Base-by-base conservation (phyloP, 305 asterid species). In the Solanum chacoense region DNA sequence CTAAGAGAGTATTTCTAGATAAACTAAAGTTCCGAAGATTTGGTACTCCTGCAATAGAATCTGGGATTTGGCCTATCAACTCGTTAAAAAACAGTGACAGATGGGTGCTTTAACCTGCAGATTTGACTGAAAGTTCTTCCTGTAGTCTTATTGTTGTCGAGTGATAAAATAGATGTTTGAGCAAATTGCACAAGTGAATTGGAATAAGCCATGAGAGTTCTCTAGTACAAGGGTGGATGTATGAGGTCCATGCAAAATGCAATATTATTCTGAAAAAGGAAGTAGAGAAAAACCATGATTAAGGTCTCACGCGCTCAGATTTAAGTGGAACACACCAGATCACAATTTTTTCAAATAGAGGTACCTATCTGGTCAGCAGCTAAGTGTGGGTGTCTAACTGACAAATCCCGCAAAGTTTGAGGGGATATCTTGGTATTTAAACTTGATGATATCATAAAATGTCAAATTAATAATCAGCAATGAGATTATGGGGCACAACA, bases 31-130 rank as follows among this genome's bases (percentile, higher is more conserved):
- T 92, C 98, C 98, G 94, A 73, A 97, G 87, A 88, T 74, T 92
- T 38, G 83, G 96, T 40, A 96, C 75, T 87, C 91, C 92, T 24
- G 98, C 89, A 85, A 95, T 88, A 79, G 98, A 89, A 42, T 88
- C 95, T 38, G 99, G 98, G 87, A 96, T 92, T 91, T 89, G 93
- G 85, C 98, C 98, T 2, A 92, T 92, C 32, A 97, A 92, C 91
- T 92, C 91, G 86, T 95, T 96, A 11, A 94, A 92, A 83, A 94
- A 92, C 92, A 97, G 88, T 63, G 93, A 93, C 89, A 96, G 90
- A 22, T 90, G 92, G 40, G 93, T 65, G 98, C 93, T 93, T 95
- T 89, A 97, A 89, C 38, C 89, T 93, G 89, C 94, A 92, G 86
- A 97, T 90, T 67, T 91, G 94, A 7, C 93, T 20, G 34, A 98